A percentile compares a stretch with the other conserved stretches of the same genome.
These are phyloP conservation scores for Stentor coeruleus DNA, from an alignment of 73 alveolate species.

Conservation along the genomic window DNA sequence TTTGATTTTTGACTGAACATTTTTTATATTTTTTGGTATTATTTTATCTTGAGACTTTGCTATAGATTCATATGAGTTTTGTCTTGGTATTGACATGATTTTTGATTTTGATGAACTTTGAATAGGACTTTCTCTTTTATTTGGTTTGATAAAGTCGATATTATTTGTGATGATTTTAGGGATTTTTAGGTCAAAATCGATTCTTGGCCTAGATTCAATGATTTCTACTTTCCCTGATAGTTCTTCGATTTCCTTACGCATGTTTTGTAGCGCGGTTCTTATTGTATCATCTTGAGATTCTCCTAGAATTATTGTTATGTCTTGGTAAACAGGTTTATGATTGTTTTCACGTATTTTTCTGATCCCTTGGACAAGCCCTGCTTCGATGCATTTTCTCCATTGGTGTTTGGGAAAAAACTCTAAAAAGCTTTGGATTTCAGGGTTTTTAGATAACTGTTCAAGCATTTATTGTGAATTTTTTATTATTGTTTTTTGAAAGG, in stretches of 20 bases:
- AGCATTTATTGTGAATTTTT: too few relatives aligned
- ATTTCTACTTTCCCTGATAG: not conserved
- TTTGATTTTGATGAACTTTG: conserved; percentile 4
- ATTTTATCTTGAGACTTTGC: not conserved
- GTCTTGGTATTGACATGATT: not conserved
- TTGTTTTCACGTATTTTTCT: not conserved
- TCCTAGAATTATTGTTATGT: not conserved
- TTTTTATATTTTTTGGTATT: not conserved
- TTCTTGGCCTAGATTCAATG: not conserved
- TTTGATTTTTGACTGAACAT: conserved; percentile 2
- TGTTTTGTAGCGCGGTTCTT: not conserved
- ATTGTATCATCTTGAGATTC: not conserved
- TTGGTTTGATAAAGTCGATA: not conserved
- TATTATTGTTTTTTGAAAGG: too few relatives aligned
- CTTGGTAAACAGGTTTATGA: not conserved
- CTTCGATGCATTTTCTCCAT: conserved; percentile 21
- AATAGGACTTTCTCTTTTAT: conserved; percentile 5
- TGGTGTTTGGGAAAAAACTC: conserved; percentile 19
- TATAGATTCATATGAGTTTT: not conserved
- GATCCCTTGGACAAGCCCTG: conserved; percentile 1
- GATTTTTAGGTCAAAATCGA: conserved; percentile 11
- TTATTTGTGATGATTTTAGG: not conserved
- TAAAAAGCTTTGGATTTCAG: conserved; percentile 13
- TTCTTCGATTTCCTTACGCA: conserved; percentile 15
- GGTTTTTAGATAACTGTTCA: conserved; percentile 7